Evolutionary conservation across 2,329 filamentous ascomycete species (phyloP).

Genomic region (Huntiella decipiens): DNA sequence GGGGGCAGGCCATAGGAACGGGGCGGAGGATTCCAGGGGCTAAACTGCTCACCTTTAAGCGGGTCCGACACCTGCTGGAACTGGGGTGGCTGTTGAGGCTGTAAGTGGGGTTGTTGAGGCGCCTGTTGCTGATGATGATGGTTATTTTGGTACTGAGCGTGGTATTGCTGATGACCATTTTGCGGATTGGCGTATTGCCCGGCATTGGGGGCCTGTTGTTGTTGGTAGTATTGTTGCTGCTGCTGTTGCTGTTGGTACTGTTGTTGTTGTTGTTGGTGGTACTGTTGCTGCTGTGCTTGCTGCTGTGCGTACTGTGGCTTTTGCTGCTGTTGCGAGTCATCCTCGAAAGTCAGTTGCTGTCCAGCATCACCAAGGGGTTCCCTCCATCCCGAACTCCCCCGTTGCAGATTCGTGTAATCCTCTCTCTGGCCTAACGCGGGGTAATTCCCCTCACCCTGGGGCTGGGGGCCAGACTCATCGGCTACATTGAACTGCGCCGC

Average conservation of each 20-base stretch:
- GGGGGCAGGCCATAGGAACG: neutral
- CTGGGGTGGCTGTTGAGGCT: conserved; percentile 8
- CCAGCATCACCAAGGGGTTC: no score
- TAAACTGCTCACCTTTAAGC: conserved; percentile 10
- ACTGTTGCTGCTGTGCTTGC: neutral
- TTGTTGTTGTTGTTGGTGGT: conserved; percentile 1
- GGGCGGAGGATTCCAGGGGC: conserved; percentile 8
- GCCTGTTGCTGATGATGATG: conserved; percentile 7
- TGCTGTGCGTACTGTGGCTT: neutral
- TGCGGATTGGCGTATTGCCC: no score
- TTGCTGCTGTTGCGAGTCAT: no score
- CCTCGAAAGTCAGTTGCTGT: no score
- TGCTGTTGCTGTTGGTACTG: neutral
- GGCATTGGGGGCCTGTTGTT: neutral
- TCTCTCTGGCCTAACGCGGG: no score
- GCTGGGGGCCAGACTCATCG: neutral
- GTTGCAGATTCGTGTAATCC: no score
- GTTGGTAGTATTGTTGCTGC: neutral
- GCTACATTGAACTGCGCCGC: no score
- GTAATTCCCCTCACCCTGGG: neutral
- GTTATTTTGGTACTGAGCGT: neutral
- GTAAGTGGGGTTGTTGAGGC: conserved; percentile 4
- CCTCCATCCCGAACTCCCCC: no score
- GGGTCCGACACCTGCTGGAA: neutral
- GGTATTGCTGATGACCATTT: neutral